These are phyloP conservation scores for Hebeloma cylindrosporum DNA, from an alignment of 768 basidiomycete genomes.

Conservation along the genomic window DNA sequence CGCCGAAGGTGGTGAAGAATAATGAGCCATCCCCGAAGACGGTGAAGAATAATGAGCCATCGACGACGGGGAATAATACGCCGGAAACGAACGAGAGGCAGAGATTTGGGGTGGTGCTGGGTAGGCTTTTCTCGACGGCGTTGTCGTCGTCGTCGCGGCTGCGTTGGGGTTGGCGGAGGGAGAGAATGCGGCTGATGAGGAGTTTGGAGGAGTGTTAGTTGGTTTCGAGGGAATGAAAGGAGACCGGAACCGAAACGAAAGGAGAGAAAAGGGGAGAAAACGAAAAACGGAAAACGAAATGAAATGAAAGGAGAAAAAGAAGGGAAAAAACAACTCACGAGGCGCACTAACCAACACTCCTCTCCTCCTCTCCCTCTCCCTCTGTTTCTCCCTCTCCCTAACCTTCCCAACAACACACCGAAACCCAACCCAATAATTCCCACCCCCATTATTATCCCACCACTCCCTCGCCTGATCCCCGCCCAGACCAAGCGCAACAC, in stretches of 20 bases:
- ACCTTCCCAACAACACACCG: conserved; percentile 15
- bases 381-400: conserved; percentile 6
- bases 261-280: not conserved
- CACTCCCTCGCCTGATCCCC: conserved; percentile 55
- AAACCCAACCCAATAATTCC: conserved; percentile 80
- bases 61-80: not conserved
- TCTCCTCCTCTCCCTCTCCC: conserved; percentile 17
- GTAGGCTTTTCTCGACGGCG: conserved; percentile 6
- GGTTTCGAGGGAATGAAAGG: not conserved
- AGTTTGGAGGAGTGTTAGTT: not conserved
- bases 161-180: not conserved
- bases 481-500: not conserved
- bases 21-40: too few relatives aligned
- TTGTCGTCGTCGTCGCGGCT: not conserved
- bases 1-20: too few relatives aligned
- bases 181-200: conserved; percentile 12
- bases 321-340: conserved; percentile 24
- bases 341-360: conserved; percentile 31
- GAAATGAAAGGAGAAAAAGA: conserved; percentile 5
- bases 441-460: conserved; percentile 89
- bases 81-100: conserved; percentile 15
- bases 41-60: too few relatives aligned
- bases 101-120: conserved; percentile 19
- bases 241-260: too few relatives aligned
- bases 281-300: not conserved